Evolutionary conservation across 306 rosid genomes (phyloP).

Genomic region (Cercis canadensis): DNA sequence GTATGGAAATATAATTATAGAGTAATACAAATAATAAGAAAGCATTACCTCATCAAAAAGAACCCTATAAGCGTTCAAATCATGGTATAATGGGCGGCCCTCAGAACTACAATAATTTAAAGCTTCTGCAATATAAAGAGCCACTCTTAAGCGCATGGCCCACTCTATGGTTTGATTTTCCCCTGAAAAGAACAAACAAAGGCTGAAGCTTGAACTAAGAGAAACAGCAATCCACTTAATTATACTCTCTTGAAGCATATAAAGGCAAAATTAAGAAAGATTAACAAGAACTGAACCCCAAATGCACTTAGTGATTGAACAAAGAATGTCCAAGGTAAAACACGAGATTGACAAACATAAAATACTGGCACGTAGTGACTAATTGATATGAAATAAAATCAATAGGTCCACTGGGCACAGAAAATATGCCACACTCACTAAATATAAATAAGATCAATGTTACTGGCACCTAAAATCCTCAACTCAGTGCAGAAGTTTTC

Average conservation of each 20-base stretch:
- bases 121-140: constrained; percentile 85
- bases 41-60: constrained; percentile 81
- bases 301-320: neutral
- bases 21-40: neutral
- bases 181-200: constrained; percentile 60
- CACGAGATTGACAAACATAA: neutral
- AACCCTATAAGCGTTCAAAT: constrained; percentile 94
- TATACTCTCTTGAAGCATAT: neutral
- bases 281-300: neutral
- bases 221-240: constrained; percentile 14
- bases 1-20: neutral
- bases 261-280: neutral
- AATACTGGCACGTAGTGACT: neutral
- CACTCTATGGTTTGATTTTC: constrained; percentile 95
- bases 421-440: neutral
- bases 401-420: neutral
- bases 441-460: neutral
- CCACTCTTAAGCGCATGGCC: constrained; percentile 97
- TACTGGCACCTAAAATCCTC: too few species aligned
- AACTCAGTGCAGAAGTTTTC: neutral
- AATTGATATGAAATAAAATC: neutral
- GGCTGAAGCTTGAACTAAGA: constrained; percentile 28
- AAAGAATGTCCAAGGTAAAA: neutral
- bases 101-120: constrained; percentile 84
- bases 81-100: constrained; percentile 88